Evolutionary conservation across 1,139 yeast species (phyloP), one percentile per base, ranked within the genome.

Genomic region (Lodderomyces metapsilosis): DNA sequence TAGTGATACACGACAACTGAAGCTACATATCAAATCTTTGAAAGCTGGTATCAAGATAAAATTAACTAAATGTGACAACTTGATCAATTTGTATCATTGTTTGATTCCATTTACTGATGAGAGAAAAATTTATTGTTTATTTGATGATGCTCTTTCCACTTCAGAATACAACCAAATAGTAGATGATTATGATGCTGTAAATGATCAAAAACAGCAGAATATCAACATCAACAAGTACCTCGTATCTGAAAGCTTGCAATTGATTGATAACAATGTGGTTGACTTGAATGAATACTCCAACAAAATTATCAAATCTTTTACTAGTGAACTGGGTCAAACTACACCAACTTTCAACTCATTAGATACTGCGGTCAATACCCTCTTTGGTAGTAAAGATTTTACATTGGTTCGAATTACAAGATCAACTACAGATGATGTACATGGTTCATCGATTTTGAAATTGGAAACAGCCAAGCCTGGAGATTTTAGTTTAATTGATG

Each of bases 391-490:
- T 7, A 56, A 57, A 6, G 67, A 70, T 12, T 78, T 66, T 52
- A 65, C 80, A 0, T 52, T 78, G 21, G 63, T 78, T 6, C 59
- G 84, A 42, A 74, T 78, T 5, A 76, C 83, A 1, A 59, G 82
- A 44, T 77, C 81, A 1, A 76, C 82, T 5, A 74, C 80, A 5
- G 65, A 66, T 28, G 80, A 75, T 46, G 57, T 59, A 31, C 78
- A 76, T 18, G 80, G 81, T 1, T 69, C 80, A 10, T 64, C 71
- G 6, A 60, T 77, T 3, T 58, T 78, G 35, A 78, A 78, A 50
- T 59, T 78, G 39, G 84, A 78, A 53, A 74, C 82, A 1, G 78
- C 80, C 0, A 66, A 61, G 44, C 78, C 81, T 0, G 82, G 83
- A 3, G 78, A 76, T 45, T 51, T 56, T n/a, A 66, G 63, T 50